Evolutionary conservation across 2,329 filamentous ascomycete genomes (phyloP).

Genomic region (Samsoniella hepiali): DNA sequence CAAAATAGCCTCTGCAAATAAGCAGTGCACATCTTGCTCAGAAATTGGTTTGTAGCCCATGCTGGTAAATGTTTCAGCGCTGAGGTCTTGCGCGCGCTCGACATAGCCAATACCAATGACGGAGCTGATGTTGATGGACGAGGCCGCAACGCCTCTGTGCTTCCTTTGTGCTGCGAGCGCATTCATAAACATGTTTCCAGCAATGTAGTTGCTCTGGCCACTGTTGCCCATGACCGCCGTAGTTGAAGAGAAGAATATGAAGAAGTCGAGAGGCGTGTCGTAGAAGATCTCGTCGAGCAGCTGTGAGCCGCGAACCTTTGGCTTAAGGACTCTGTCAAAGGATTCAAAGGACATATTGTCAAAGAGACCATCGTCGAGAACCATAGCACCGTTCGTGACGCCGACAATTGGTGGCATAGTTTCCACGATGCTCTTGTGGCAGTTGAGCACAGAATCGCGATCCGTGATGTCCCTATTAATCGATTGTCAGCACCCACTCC

Average conservation of each 20-base stretch:
- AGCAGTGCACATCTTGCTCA: neutral
- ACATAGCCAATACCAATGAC: conserved; percentile 39
- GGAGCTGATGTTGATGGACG: conserved; percentile 36
- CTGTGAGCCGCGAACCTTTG: conserved; percentile 34
- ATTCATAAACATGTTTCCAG: conserved; percentile 43
- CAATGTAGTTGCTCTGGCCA: conserved; percentile 44
- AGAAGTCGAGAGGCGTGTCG: conserved; percentile 34
- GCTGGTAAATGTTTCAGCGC: neutral
- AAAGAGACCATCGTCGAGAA: conserved; percentile 21
- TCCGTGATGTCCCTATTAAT: neutral
- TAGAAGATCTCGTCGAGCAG: conserved; percentile 33
- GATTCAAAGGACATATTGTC: no score
- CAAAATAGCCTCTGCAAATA: neutral
- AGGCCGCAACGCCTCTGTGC: conserved; percentile 35
- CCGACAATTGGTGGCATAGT: conserved; percentile 37
- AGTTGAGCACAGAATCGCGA: neutral
- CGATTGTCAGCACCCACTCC: no score
- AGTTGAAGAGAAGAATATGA: conserved; percentile 35
- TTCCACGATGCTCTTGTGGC: conserved; percentile 21
- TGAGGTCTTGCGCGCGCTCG: neutral
- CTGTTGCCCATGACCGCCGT: conserved; percentile 28
- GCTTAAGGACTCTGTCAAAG: conserved; percentile 23
- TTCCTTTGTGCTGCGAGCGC: conserved; percentile 34
- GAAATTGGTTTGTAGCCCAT: neutral
- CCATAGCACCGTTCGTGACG: conserved; percentile 43